phyloP scores from a whole-genome alignment of 495 filamentous ascomycete genomes.

The Pyrenula aspistea region DNA sequence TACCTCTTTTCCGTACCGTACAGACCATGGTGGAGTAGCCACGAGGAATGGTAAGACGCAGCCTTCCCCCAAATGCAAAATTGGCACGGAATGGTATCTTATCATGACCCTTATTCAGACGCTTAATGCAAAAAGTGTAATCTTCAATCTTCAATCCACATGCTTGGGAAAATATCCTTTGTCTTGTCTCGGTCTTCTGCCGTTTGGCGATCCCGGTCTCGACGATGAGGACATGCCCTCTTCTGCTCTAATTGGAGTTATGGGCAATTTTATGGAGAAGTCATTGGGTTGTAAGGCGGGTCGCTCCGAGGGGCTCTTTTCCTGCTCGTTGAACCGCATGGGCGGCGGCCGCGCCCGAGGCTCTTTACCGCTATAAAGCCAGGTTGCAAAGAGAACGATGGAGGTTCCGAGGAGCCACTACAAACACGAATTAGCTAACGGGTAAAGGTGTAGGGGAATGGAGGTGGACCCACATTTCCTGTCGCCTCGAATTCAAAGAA shows the following conservation, averaged over 20 bases:
- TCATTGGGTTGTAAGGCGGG: conserved; percentile 23
- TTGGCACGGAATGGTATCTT: neutral
- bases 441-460: conserved; percentile 1
- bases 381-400: conserved; percentile 68
- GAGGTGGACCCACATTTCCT: conserved; percentile 47
- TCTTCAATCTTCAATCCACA: conserved; percentile 1
- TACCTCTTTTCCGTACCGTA: too few relatives aligned
- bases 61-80: too few relatives aligned
- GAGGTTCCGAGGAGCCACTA: conserved; percentile 75
- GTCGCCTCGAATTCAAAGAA: conserved; percentile 74
- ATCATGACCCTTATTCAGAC: neutral
- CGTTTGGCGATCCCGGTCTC: conserved; percentile 48
- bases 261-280: conserved; percentile 39
- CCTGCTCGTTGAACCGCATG: conserved; percentile 62
- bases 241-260: conserved; percentile 38
- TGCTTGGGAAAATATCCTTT: conserved; percentile 21
- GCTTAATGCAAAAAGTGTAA: neutral
- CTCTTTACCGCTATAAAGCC: conserved; percentile 55
- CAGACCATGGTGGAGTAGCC: too few relatives aligned
- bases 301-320: conserved; percentile 53
- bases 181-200: neutral
- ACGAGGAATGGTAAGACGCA: too few relatives aligned
- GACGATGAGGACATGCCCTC: conserved; percentile 45
- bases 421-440: conserved; percentile 10
- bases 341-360: conserved; percentile 46